phyloP scores from a whole-genome alignment of 805 yeast genomes.

The Lipomyces yamanashiensis region DNA sequence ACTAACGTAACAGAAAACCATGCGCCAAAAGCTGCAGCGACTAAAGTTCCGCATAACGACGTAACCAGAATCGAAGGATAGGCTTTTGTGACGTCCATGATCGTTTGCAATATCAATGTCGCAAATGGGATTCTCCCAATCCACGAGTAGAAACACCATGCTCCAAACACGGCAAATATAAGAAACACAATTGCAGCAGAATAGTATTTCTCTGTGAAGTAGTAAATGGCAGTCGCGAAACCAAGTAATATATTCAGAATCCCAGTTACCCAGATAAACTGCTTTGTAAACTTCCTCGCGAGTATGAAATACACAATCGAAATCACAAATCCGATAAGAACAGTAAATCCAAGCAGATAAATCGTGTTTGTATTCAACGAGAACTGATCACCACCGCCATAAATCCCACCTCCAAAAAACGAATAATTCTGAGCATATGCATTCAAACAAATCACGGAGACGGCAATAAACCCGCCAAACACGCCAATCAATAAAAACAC shows the following conservation, averaged over 20 bases:
- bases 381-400: slow-evolving; percentile 56
- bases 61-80: slow-evolving; percentile 72
- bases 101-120: slow-evolving; percentile 67
- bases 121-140: slow-evolving; percentile 74
- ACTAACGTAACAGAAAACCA: slow-evolving; percentile 71
- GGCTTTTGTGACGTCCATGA: slow-evolving; percentile 75
- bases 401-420: slow-evolving; percentile 66
- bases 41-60: slow-evolving; percentile 62
- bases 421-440: slow-evolving; percentile 63
- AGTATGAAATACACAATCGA: slow-evolving; percentile 59
- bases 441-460: slow-evolving; percentile 69
- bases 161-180: slow-evolving; percentile 65
- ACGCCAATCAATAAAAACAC: slow-evolving; percentile 60
- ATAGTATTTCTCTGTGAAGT: slow-evolving; percentile 68
- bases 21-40: slow-evolving; percentile 65
- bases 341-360: slow-evolving; percentile 67
- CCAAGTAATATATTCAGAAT: slow-evolving; percentile 69
- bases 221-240: slow-evolving; percentile 75
- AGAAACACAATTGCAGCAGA: slow-evolving; percentile 80
- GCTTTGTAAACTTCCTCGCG: slow-evolving; percentile 68
- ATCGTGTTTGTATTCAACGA: slow-evolving; percentile 77
- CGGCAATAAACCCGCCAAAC: slow-evolving; percentile 65
- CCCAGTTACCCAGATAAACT: slow-evolving; percentile 71
- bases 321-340: slow-evolving; percentile 62
- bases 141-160: slow-evolving; percentile 74